phyloP scores from a whole-genome alignment of 1,139 yeast species.

The Casaregolazyma lundiana region DNA sequence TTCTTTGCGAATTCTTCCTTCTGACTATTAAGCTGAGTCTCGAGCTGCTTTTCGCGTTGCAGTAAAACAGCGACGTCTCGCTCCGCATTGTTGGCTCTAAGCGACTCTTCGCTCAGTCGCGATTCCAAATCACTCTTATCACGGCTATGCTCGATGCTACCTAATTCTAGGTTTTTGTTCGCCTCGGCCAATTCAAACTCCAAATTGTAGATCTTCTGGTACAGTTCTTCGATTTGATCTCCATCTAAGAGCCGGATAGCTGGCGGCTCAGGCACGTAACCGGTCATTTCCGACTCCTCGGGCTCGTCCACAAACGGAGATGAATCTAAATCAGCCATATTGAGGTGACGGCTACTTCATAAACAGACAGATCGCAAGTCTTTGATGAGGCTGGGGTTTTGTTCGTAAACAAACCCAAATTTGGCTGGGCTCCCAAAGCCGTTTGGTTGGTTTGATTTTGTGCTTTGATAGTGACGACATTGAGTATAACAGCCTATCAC shows the following conservation, averaged over 20 bases:
- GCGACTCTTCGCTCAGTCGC: slow-evolving; percentile 31
- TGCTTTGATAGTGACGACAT: not conserved
- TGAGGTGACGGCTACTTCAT: no score
- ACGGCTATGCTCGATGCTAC: slow-evolving; percentile 33
- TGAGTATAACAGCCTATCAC: not conserved
- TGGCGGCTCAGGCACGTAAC: not conserved
- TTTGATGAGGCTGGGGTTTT: no score
- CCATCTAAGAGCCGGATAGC: slow-evolving; percentile 3
- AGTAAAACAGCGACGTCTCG: slow-evolving; percentile 41
- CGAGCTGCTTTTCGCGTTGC: slow-evolving; percentile 37
- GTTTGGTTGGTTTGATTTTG: not conserved
- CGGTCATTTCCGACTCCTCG: slow-evolving; percentile 1
- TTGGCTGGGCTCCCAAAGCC: not conserved
- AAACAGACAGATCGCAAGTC: no score
- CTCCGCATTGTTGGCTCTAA: slow-evolving; percentile 33
- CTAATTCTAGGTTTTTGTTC: slow-evolving; percentile 32
- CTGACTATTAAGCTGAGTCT: slow-evolving; percentile 30
- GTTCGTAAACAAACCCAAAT: not conserved
- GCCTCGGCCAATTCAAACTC: slow-evolving; percentile 34
- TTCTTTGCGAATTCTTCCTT: slow-evolving; percentile 28
- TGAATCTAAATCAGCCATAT: slow-evolving; percentile 11
- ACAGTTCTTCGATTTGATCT: slow-evolving; percentile 9
- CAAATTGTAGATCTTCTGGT: slow-evolving; percentile 26
- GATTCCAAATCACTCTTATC: slow-evolving; percentile 30
- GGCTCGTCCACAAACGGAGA: slow-evolving; percentile 18